A percentile compares a stretch with the other conserved stretches of the same genome.
These are phyloP conservation scores for Emydomyces testavorans DNA, from an alignment of 2,329 filamentous ascomycete species.

Conservation along the genomic window DNA sequence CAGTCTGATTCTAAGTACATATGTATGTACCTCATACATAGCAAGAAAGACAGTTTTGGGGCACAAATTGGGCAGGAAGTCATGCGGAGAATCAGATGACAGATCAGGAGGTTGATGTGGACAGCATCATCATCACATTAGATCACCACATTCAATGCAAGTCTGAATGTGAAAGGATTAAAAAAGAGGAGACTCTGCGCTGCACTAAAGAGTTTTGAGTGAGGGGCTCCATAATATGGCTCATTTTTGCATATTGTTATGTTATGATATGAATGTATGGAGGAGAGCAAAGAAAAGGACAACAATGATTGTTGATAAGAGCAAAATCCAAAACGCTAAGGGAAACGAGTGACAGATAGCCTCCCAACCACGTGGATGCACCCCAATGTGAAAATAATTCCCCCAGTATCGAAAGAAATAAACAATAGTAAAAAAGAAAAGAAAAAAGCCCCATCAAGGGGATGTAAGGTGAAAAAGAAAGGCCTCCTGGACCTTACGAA, in stretches of 20 bases:
- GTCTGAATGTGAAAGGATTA: too few relatives aligned
- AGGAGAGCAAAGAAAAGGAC: too few relatives aligned
- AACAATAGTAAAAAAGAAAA: not conserved
- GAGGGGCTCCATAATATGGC: too few relatives aligned
- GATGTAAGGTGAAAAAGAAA: not conserved
- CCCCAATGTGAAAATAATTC: not conserved
- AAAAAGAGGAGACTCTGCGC: too few relatives aligned
- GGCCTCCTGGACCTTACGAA: constrained; percentile 6
- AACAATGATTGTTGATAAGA: too few relatives aligned
- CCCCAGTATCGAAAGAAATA: not conserved
- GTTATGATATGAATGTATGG: too few relatives aligned
- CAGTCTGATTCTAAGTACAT: too few relatives aligned
- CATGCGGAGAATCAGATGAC: constrained; percentile 4
- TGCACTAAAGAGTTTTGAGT: too few relatives aligned
- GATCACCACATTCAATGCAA: too few relatives aligned
- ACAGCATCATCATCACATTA: not conserved
- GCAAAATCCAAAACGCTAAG: not conserved
- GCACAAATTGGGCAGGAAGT: not conserved
- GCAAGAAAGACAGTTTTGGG: too few relatives aligned
- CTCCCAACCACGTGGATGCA: constrained; percentile 8
- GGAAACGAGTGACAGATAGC: constrained; percentile 9
- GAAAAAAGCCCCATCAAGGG: not conserved
- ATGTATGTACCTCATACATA: too few relatives aligned
- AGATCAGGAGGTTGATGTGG: not conserved
- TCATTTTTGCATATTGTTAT: too few relatives aligned